phyloP scores from a whole-genome alignment of 2,329 filamentous ascomycete genomes.

The Alternaria ethzedia region DNA sequence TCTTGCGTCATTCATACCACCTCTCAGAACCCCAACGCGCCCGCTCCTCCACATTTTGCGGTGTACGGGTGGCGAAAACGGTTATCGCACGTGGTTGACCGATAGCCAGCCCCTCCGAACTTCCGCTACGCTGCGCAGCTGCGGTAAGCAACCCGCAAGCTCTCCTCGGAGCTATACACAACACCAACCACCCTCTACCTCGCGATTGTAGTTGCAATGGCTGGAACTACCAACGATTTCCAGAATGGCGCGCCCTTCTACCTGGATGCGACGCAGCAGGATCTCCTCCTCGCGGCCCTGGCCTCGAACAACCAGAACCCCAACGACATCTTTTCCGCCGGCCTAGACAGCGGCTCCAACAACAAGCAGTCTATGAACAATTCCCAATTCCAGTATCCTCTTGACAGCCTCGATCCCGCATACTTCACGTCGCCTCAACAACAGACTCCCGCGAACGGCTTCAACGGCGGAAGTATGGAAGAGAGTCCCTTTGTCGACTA shows the following conservation, averaged over 20 bases:
- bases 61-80: constrained; percentile 15
- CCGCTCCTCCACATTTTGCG: not conserved
- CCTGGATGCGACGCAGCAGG: constrained; percentile 55
- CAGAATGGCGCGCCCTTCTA: constrained; percentile 51
- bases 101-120: constrained; percentile 9
- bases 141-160: not conserved
- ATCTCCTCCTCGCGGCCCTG: constrained; percentile 56
- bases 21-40: not conserved
- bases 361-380: constrained; percentile 26
- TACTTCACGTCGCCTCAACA: constrained; percentile 51
- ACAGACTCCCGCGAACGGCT: constrained; percentile 48
- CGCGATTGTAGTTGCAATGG: constrained; percentile 34
- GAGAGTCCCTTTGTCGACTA: constrained; percentile 87
- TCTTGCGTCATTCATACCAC: constrained; percentile 21
- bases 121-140: constrained; percentile 1
- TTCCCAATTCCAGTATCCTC: constrained; percentile 40
- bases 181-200: not conserved
- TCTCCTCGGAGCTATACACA: not conserved
- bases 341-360: constrained; percentile 17
- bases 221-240: constrained; percentile 47
- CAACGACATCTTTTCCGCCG: constrained; percentile 35
- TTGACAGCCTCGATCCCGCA: constrained; percentile 42
- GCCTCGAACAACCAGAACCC: constrained; percentile 52
- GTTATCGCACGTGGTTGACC: constrained; percentile 5
- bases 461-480: constrained; percentile 61